Conservation (phyloP, 306 rosid species). For the Quercus mongolica region DNA sequence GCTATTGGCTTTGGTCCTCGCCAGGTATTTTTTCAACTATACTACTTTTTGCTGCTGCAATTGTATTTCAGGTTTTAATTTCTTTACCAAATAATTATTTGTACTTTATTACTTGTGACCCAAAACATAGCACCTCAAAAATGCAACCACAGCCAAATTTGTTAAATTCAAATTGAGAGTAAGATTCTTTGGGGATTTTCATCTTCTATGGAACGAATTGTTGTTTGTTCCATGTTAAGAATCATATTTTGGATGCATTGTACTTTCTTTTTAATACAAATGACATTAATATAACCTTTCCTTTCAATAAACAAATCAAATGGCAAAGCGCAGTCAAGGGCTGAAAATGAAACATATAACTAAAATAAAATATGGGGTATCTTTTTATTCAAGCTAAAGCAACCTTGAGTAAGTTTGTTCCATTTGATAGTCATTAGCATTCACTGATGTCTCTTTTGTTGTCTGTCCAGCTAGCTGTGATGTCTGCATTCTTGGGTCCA, state of each 20-base stretch:
- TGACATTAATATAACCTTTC: background rate
- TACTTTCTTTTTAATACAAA: background rate
- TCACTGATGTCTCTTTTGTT: background rate
- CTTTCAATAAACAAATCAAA: background rate
- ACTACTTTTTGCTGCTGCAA: constrained; percentile 13
- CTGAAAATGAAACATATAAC: background rate
- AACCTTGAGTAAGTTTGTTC: background rate
- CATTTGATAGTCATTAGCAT: background rate
- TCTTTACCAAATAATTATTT: background rate
- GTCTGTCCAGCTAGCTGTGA: constrained; percentile 73
- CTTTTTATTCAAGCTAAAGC: background rate
- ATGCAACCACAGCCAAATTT: background rate
- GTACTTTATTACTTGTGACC: background rate
- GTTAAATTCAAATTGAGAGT: background rate
- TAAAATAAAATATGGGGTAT: background rate
- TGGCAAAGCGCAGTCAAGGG: background rate
- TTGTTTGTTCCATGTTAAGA: no score
- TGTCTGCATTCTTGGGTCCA: constrained; percentile 93
- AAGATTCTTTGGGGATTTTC: background rate
- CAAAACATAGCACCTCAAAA: background rate
- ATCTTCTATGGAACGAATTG: no score
- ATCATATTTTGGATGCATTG: background rate
- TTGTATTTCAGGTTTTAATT: background rate
- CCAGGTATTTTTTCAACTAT: constrained; percentile 48
- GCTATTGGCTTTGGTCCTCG: constrained; percentile 94